Evolutionary conservation across 495 filamentous ascomycete species (phyloP), one percentile per base, ranked within the genome.

Genomic region (Penicillium flavigenum): DNA sequence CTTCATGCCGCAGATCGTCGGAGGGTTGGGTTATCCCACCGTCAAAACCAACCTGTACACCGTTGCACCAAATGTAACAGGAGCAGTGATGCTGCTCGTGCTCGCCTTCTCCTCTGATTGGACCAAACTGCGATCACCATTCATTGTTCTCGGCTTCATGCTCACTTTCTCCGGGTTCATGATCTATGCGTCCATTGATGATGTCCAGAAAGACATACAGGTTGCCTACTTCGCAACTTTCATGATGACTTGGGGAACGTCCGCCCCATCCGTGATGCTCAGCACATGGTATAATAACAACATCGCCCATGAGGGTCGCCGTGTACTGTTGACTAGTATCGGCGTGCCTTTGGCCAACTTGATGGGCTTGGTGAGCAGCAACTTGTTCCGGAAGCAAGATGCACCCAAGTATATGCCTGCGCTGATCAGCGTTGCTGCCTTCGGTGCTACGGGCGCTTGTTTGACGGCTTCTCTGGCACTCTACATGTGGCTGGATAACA

Each of bases 241-340:
- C 67, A 90, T 91, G 86, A 91, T 92, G 87, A 86, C 83, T 16
- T 91, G 88, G 87, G 80, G 79, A 14, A 82, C 81, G 2, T 79
- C 75, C 1, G 79, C 80, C 1, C 80, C 80, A 2, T 81, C 78
- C 1, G 80, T 83, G 4, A 65, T 83, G 8, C 69, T 82, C 1
- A 77, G 76, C 57, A 72, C 70, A 17, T 87, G 85, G 88, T 90
- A 89, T 65, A 90, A 89, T 66, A 93, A 93, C 74, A 93, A 93
- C 56, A 80, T 88, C 17, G 86, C 88, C 1, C 81, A 91, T 60
- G 89, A 92, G 70, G 83, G 86, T 44, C 81, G 83, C 20, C 85
- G 89, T 24, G 80, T 91, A 9, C 77, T 86, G 0, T 70, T 91
- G 20, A 91, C 88, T 0, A 87, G 85, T 51, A 77, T 92, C 34